Conservation (phyloP, 2,329 filamentous ascomycete genomes). For the Myotisia sp. region DNA sequence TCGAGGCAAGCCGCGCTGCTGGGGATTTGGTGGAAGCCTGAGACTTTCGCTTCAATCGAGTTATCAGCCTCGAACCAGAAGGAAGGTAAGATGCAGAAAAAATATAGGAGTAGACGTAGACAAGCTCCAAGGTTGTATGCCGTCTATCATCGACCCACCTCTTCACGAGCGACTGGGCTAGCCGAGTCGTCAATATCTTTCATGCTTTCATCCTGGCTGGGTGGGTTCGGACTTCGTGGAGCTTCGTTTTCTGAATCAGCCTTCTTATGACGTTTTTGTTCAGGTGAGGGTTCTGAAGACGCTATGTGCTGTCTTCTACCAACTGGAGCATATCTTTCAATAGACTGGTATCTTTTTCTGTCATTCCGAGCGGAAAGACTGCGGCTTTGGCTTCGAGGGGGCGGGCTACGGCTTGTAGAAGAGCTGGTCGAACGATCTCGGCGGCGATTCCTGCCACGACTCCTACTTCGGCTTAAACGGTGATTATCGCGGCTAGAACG, state of each 20-base stretch:
- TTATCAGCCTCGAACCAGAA: too few species aligned
- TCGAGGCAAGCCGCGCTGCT: constrained; percentile 18
- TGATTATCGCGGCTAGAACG: constrained; percentile 28
- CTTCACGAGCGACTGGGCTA: constrained; percentile 12
- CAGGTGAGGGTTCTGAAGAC: constrained; percentile 29
- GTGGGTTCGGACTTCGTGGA: constrained; percentile 15
- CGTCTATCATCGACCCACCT: constrained; percentile 22
- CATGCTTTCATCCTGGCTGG: constrained; percentile 11
- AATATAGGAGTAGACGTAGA: constrained; percentile 1
- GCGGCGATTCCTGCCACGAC: constrained; percentile 16
- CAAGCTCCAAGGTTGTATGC: too few species aligned
- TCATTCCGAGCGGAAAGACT: constrained; percentile 21
- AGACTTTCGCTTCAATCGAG: too few species aligned
- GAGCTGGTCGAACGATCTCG: constrained; percentile 19
- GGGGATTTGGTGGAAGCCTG: too few species aligned
- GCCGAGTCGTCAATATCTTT: constrained; percentile 6
- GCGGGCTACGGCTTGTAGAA: constrained; percentile 17
- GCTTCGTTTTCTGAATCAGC: constrained; percentile 24
- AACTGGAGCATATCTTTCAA: constrained; percentile 32
- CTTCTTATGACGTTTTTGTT: constrained; percentile 29
- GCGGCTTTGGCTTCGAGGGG: constrained; percentile 19
- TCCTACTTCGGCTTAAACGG: constrained; percentile 24
- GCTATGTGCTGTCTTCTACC: constrained; percentile 29
- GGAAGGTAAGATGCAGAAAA: too few species aligned
- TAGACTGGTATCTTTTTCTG: constrained; percentile 31